A percentile compares a stretch with the other conserved stretches of the same genome.
Evolutionary conservation across 495 filamentous ascomycete genomes (phyloP).

Genomic region (Glutinoglossum americanum): DNA sequence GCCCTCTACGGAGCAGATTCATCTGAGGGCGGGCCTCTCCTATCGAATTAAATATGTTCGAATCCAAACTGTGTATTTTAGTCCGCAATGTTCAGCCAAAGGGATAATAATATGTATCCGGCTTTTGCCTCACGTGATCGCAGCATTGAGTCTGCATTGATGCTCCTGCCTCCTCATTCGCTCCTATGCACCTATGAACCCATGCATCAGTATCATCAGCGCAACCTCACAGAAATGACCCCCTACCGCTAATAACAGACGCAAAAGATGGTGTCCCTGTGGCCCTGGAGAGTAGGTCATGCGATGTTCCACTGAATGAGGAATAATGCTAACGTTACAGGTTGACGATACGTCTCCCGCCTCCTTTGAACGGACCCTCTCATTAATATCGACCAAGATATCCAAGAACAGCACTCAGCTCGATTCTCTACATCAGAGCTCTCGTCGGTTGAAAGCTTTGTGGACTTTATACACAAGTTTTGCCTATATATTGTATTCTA

Average conservation of each 20-base stretch:
- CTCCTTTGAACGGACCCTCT: conserved; percentile 77
- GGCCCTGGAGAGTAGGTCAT: conserved; percentile 49
- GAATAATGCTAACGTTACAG: conserved; percentile 19
- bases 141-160: background rate
- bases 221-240: background rate
- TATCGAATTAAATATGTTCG: background rate
- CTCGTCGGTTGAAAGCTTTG: conserved; percentile 61
- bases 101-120: background rate
- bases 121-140: background rate
- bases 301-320: background rate
- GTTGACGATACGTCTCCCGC: conserved; percentile 69
- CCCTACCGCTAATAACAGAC: background rate
- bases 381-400: conserved; percentile 62
- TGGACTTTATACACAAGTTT: conserved; percentile 80
- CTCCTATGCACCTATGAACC: background rate
- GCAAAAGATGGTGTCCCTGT: conserved; percentile 52
- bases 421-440: conserved; percentile 43
- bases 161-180: background rate
- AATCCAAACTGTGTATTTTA: background rate
- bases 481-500: conserved; percentile 64
- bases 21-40: background rate
- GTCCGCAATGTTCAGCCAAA: too few relatives aligned
- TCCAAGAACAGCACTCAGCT: conserved; percentile 45
- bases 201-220: too few relatives aligned
- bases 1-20: background rate